Evolutionary conservation across 2,329 filamentous ascomycete genomes (phyloP).

Genomic region (Fusarium pininemorale): DNA sequence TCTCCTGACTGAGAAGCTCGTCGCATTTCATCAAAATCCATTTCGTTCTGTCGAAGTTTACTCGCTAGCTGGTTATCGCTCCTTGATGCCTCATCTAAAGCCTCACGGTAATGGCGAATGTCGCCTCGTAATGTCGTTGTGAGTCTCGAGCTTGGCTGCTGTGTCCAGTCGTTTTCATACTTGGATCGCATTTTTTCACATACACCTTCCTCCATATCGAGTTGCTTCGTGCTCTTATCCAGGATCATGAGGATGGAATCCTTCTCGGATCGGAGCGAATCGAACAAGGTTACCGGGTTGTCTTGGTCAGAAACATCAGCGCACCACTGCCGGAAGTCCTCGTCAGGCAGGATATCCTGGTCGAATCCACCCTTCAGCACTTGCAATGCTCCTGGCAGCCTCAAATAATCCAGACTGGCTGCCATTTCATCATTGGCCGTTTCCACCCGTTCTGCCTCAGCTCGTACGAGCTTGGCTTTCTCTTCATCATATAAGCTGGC

Average conservation of each 20-base stretch:
- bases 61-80: slow-evolving; percentile 86
- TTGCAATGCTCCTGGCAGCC: slow-evolving; percentile 87
- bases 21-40: slow-evolving; percentile 95
- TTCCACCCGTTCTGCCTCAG: slow-evolving; percentile 93
- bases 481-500: slow-evolving; percentile 98
- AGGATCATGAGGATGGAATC: slow-evolving; percentile 75
- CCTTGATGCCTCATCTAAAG: slow-evolving; percentile 85
- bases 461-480: slow-evolving; percentile 93
- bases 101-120: slow-evolving; percentile 86
- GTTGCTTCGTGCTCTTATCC: slow-evolving; percentile 83
- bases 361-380: slow-evolving; percentile 93
- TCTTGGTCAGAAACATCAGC: slow-evolving; percentile 89
- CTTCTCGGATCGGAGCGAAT: slow-evolving; percentile 80
- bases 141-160: slow-evolving; percentile 90
- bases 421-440: slow-evolving; percentile 95
- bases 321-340: slow-evolving; percentile 94
- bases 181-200: slow-evolving; percentile 99
- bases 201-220: slow-evolving; percentile 97
- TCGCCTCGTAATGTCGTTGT: slow-evolving; percentile 89
- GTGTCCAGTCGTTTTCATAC: slow-evolving; percentile 94
- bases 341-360: slow-evolving; percentile 85
- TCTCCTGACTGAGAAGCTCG: slow-evolving; percentile 86
- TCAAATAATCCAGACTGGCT: slow-evolving; percentile 91
- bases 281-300: slow-evolving; percentile 80
- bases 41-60: slow-evolving; percentile 86